A percentile compares a stretch with the other conserved stretches of the same genome.
Evolutionary conservation across 768 basidiomycete species (phyloP).

Genomic region (Boletus rex-veris): DNA sequence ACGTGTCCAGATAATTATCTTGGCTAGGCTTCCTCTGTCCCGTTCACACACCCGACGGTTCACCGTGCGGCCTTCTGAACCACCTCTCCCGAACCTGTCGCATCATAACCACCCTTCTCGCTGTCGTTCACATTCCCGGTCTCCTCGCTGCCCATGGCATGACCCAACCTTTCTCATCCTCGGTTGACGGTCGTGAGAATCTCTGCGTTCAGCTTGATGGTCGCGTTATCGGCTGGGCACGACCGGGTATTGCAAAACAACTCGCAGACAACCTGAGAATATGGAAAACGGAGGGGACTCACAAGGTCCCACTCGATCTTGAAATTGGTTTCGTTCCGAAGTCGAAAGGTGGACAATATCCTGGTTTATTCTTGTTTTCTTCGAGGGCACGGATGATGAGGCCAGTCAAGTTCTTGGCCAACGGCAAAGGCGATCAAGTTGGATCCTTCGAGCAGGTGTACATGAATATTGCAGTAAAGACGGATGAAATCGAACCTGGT

Average conservation of each 20-base stretch:
- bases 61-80: conserved; percentile 96
- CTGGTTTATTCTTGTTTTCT: conserved; percentile 91
- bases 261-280: conserved; percentile 84
- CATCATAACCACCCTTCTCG: conserved; percentile 74
- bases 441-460: conserved; percentile 99
- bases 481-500: conserved; percentile 73
- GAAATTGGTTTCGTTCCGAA: conserved; percentile 91
- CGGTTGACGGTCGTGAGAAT: conserved; percentile 77
- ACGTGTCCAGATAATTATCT: conserved; percentile 7
- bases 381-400: conserved; percentile 93
- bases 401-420: conserved; percentile 87
- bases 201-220: conserved; percentile 95
- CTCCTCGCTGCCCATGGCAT: conserved; percentile 88
- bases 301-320: conserved; percentile 85
- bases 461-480: conserved; percentile 94
- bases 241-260: conserved; percentile 63
- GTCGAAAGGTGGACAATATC: conserved; percentile 93
- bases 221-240: conserved; percentile 90
- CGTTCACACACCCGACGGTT: conserved; percentile 97
- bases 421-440: conserved; percentile 83
- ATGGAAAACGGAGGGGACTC: conserved; percentile 89
- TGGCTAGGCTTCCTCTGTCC: conserved; percentile 88
- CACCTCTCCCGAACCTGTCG: conserved; percentile 93
- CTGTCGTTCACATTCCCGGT: conserved; percentile 73
- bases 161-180: conserved; percentile 82